These are phyloP conservation scores for Colletotrichum sp. DNA, from an alignment of 2,329 filamentous ascomycete genomes.

Conservation along the genomic window DNA sequence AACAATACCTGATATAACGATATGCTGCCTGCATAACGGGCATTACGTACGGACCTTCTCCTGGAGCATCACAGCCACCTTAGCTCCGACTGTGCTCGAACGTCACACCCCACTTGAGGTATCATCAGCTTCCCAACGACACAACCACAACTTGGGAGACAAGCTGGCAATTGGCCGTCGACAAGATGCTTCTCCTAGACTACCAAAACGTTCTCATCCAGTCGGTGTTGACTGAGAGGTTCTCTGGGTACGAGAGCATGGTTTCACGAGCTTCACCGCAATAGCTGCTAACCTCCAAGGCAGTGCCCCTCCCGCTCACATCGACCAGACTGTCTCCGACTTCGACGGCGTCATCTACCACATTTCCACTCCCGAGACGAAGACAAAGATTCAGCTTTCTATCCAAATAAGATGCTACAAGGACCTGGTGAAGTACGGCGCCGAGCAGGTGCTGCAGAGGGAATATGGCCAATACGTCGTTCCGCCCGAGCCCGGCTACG, in stretches of 20 bases:
- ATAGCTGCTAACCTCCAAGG: constrained; percentile 39
- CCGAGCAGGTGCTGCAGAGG: constrained; percentile 86
- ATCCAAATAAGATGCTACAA: constrained; percentile 94
- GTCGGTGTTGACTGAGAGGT: constrained; percentile 92
- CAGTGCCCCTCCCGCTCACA: constrained; percentile 83
- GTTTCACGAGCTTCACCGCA: constrained; percentile 10
- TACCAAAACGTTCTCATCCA: constrained; percentile 99
- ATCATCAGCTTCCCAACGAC: constrained; percentile 21
- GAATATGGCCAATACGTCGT: constrained; percentile 96
- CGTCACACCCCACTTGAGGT: constrained; percentile 23
- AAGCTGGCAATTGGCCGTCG: constrained; percentile 7
- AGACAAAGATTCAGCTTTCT: constrained; percentile 93
- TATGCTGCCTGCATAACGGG: neutral
- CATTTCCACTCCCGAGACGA: constrained; percentile 92
- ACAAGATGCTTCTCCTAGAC: constrained; percentile 88
- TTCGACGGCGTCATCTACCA: constrained; percentile 99
- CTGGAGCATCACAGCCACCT: constrained; percentile 12
- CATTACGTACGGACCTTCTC: neutral
- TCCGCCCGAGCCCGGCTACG: constrained; percentile 85
- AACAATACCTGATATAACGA: neutral
- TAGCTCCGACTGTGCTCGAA: constrained; percentile 18
- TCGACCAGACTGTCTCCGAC: constrained; percentile 98
- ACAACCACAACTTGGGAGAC: constrained; percentile 6
- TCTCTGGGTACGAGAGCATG: constrained; percentile 71
- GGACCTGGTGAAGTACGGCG: constrained; percentile 92